Evolutionary conservation across 2,329 filamentous ascomycete genomes (phyloP).

Genomic region (Chrysosporium keratinophilum): DNA sequence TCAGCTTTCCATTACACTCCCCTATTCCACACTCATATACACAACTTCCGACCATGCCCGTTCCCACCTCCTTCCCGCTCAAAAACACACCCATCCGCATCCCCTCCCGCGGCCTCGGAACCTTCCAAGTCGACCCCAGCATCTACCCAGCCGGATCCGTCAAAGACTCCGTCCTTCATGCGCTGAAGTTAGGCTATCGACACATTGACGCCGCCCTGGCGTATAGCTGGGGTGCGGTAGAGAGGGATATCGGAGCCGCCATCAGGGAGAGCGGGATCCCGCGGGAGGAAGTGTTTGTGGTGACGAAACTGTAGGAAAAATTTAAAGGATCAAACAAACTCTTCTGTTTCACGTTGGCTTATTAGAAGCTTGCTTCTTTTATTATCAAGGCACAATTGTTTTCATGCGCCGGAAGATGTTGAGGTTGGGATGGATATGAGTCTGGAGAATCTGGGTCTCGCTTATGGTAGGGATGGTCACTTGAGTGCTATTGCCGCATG

Average conservation of each 20-base stretch:
- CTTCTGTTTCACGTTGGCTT: slow-evolving; percentile 38
- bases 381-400: slow-evolving; percentile 6
- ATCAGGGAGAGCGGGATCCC: slow-evolving; percentile 56
- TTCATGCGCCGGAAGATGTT: slow-evolving; percentile 41
- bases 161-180: slow-evolving; percentile 39
- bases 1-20: no score
- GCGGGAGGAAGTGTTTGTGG: slow-evolving; percentile 54
- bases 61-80: slow-evolving; percentile 5
- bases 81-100: slow-evolving; percentile 1
- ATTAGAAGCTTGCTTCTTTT: slow-evolving; percentile 22
- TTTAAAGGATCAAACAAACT: slow-evolving; percentile 13
- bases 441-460: slow-evolving; percentile 41
- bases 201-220: slow-evolving; percentile 44
- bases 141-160: slow-evolving; percentile 26
- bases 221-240: slow-evolving; percentile 45
- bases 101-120: slow-evolving; percentile 9
- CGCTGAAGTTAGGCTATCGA: slow-evolving; percentile 42
- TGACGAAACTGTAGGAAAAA: slow-evolving; percentile 48
- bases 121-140: slow-evolving; percentile 10
- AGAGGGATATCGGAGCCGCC: slow-evolving; percentile 54
- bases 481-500: no score
- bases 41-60: not conserved
- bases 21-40: not conserved
- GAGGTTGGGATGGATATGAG: slow-evolving; percentile 42
- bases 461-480: slow-evolving; percentile 48